phyloP scores from a whole-genome alignment of 2,329 filamentous ascomycete genomes.

The Sphaerulina populicola region DNA sequence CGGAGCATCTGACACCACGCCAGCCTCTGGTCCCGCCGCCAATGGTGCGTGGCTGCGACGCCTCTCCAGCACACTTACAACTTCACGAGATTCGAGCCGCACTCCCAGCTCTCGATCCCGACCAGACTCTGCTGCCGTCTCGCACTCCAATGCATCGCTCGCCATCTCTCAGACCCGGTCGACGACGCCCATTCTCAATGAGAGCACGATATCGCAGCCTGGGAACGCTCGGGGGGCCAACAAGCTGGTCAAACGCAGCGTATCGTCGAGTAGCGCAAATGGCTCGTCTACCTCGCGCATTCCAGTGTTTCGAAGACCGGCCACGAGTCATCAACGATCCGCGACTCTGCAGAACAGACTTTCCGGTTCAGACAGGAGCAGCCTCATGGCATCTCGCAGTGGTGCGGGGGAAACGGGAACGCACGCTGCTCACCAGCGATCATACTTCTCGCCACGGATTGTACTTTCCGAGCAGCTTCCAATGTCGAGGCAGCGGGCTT shows the following conservation, averaged over 20 bases:
- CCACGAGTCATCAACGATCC: conserved; percentile 70
- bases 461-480: conserved; percentile 13
- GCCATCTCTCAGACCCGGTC: conserved; percentile 46
- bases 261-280: conserved; percentile 47
- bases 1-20: conserved; percentile 6
- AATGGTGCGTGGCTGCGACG: conserved; percentile 55
- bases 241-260: conserved; percentile 67
- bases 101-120: conserved; percentile 56
- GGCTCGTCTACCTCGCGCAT: conserved; percentile 50
- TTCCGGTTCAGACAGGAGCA: conserved; percentile 9
- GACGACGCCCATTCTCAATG: conserved; percentile 53
- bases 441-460: conserved; percentile 31
- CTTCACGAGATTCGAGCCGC: conserved; percentile 30
- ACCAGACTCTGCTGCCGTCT: conserved; percentile 57
- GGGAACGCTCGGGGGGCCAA: conserved; percentile 49
- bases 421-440: conserved; percentile 27
- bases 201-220: conserved; percentile 20
- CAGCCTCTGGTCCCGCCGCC: conserved; percentile 11
- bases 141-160: conserved; percentile 46
- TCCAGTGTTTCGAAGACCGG: conserved; percentile 61
- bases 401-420: conserved; percentile 2
- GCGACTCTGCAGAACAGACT: conserved; percentile 51
- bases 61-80: conserved; percentile 45
- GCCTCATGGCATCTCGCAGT: conserved; percentile 11
- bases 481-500: conserved; percentile 21